Evolutionary conservation across 2,329 filamentous ascomycete genomes (phyloP).

Genomic region (Exutisphaerella laricina): DNA sequence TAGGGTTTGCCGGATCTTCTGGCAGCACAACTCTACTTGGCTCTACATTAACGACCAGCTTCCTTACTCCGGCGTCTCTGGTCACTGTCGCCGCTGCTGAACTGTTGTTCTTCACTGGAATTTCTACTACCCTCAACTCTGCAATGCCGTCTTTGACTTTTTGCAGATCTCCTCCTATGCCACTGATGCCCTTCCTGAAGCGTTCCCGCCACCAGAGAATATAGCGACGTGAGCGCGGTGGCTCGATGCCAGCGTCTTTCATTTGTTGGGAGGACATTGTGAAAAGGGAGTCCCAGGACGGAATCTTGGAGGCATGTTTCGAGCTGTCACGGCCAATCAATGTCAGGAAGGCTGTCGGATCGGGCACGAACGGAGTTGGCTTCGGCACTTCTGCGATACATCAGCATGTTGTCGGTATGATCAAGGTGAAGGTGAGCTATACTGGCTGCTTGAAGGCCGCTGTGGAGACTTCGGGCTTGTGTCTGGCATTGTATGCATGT

Average conservation of each 20-base stretch:
- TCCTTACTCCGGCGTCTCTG: conserved; percentile 45
- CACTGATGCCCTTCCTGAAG: conserved; percentile 71
- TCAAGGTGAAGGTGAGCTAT: no score
- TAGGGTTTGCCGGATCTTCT: conserved; percentile 8
- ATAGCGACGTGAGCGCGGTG: conserved; percentile 74
- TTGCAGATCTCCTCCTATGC: conserved; percentile 75
- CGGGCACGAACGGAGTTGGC: conserved; percentile 79
- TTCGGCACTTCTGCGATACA: conserved; percentile 49
- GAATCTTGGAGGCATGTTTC: conserved; percentile 78
- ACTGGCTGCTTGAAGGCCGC: no score
- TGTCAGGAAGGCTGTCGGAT: conserved; percentile 78
- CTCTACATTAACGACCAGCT: conserved; percentile 20
- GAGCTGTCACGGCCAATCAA: conserved; percentile 84
- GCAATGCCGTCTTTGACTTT: conserved; percentile 61
- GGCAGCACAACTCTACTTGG: conserved; percentile 3
- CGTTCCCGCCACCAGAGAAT: conserved; percentile 82
- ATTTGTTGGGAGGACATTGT: conserved; percentile 71
- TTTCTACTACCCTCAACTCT: conserved; percentile 54
- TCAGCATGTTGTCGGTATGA: conserved; percentile 3
- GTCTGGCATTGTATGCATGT: conserved; percentile 20
- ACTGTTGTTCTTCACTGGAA: conserved; percentile 25
- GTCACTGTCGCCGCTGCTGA: conserved; percentile 44
- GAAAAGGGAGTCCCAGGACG: conserved; percentile 87
- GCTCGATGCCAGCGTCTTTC: conserved; percentile 78
- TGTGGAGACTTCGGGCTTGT: conserved; percentile 2